A percentile compares a stretch with the other conserved stretches of the same genome.
These are phyloP conservation scores for Aspergillus piperis DNA, from an alignment of 2,329 filamentous ascomycete genomes.

Conservation along the genomic window DNA sequence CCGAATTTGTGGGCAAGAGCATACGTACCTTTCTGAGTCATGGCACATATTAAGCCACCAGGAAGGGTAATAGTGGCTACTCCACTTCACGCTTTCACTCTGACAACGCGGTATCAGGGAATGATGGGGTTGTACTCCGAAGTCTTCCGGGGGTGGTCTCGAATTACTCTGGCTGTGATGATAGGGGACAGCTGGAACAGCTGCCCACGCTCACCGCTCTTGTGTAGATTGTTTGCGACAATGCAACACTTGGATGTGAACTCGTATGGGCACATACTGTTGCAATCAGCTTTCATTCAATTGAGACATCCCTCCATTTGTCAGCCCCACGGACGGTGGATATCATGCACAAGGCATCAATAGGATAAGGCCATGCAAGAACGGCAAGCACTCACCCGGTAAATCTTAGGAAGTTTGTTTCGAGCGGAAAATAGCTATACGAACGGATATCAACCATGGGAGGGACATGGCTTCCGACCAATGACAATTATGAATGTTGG, in stretches of 20 bases:
- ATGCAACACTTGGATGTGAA: background rate
- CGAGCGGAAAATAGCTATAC: background rate
- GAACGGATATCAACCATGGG: background rate
- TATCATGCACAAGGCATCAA: background rate
- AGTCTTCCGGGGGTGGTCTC: background rate
- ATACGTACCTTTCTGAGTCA: background rate
- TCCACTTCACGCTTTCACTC: background rate
- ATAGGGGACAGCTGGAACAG: background rate
- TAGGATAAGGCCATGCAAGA: background rate
- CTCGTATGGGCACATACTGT: background rate
- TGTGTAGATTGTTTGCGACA: background rate
- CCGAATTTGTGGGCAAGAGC: background rate
- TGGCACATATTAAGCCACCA: background rate
- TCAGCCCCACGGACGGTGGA: background rate
- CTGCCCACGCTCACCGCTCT: background rate
- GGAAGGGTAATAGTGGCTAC: background rate
- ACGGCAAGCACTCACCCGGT: background rate
- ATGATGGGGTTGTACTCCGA: background rate
- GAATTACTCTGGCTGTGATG: background rate
- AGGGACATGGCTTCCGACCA: background rate
- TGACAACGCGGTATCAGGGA: background rate
- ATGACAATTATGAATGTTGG: background rate
- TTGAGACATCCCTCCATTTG: background rate
- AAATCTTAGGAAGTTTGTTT: background rate
- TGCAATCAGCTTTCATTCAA: background rate